Percentiles rank a stretch among this genome's conserved stretches.
Evolutionary conservation across 2,329 filamentous ascomycete species (phyloP).

Genomic region (Fusarium penzigii): DNA sequence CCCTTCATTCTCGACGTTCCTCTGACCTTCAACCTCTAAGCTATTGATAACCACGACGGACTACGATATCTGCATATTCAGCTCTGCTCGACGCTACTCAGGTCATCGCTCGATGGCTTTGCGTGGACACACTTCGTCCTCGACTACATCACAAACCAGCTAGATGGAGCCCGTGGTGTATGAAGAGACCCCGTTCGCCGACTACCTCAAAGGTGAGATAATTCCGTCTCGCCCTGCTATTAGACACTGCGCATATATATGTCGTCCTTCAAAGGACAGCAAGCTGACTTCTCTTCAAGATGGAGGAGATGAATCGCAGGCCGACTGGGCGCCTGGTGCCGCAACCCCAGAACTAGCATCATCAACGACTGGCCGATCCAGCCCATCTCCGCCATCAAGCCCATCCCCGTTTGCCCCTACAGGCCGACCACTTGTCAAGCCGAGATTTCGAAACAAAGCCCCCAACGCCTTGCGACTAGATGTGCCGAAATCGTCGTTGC

Average conservation of each 20-base stretch:
- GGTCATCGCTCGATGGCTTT: constrained; percentile 32
- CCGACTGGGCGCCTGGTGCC: constrained; percentile 47
- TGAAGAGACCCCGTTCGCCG: constrained; percentile 83
- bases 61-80: constrained; percentile 4
- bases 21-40: constrained; percentile 21
- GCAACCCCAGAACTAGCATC: constrained; percentile 35
- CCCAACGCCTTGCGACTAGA: constrained; percentile 46
- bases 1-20: constrained; percentile 17
- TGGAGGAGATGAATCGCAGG: constrained; percentile 49
- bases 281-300: constrained; percentile 34
- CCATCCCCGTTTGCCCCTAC: constrained; percentile 57
- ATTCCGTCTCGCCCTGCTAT: neutral
- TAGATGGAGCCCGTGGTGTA: constrained; percentile 82
- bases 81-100: constrained; percentile 9
- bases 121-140: constrained; percentile 27
- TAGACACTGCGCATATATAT: neutral
- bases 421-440: constrained; percentile 54
- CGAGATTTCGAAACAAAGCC: constrained; percentile 53
- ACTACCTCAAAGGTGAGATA: constrained; percentile 78
- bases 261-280: neutral
- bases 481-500: constrained; percentile 40
- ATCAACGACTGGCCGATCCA: constrained; percentile 34
- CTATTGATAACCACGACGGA: constrained; percentile 12
- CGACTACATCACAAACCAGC: constrained; percentile 31
- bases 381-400: constrained; percentile 49